Percentiles rank a stretch among this genome's conserved stretches.
phyloP scores from a whole-genome alignment of 768 basidiomycete species.

The Boletus pseudopeckii region DNA sequence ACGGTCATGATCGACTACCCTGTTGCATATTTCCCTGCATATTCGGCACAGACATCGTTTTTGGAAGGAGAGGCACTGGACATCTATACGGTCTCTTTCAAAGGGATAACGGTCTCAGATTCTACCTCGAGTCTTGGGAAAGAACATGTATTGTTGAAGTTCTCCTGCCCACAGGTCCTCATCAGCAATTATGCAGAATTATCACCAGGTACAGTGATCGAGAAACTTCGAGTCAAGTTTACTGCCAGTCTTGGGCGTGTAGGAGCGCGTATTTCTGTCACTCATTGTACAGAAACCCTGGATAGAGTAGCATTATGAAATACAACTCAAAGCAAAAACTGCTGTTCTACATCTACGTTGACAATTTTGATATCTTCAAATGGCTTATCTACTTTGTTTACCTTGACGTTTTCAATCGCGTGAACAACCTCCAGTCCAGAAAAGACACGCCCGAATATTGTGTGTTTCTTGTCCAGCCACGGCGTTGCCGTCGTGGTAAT shows the following conservation, averaged over 20 bases:
- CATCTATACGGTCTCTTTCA: conserved; percentile 40
- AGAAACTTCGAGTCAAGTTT: conserved; percentile 35
- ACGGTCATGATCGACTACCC: conserved; percentile 61
- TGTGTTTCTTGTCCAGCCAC: conserved; percentile 90
- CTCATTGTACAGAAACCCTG: conserved; percentile 35
- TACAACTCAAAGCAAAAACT: neutral
- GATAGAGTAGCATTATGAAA: conserved; percentile 49
- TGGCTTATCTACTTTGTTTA: conserved; percentile 81
- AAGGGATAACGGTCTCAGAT: neutral
- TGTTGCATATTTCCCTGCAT: conserved; percentile 51
- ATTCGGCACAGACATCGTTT: conserved; percentile 34
- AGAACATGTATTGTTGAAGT: conserved; percentile 47
- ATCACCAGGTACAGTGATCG: conserved; percentile 23
- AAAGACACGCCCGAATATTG: conserved; percentile 87
- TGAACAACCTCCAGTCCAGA: conserved; percentile 89
- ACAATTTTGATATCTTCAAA: conserved; percentile 92
- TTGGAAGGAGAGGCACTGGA: conserved; percentile 48
- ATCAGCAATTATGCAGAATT: conserved; percentile 11
- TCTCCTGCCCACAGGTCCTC: conserved; percentile 50
- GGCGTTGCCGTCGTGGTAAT: conserved; percentile 94
- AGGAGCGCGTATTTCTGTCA: conserved; percentile 21
- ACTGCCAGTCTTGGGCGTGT: conserved; percentile 26
- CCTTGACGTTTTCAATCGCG: conserved; percentile 86
- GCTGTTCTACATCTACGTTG: conserved; percentile 70
- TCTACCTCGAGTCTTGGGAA: neutral